A percentile compares a stretch with the other conserved stretches of the same genome.
Conservation (phyloP, 2,329 filamentous ascomycete species). For the Fusarium brachygibbosum region DNA sequence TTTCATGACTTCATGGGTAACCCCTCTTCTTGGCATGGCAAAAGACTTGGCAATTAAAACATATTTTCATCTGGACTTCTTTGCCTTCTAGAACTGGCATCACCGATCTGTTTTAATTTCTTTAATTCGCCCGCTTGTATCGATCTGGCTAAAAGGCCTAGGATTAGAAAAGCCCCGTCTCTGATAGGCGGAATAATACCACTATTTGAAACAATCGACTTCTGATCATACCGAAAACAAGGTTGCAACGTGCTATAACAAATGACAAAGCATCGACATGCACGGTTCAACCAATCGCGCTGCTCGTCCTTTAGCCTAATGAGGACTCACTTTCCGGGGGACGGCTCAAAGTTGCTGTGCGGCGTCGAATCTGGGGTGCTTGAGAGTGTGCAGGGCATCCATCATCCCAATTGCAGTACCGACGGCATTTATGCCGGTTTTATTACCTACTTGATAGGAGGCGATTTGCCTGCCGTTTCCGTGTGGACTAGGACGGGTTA, state of each 20-base stretch:
- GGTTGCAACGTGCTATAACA: constrained; percentile 1
- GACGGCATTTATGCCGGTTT: constrained; percentile 4
- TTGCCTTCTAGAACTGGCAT: constrained; percentile 3
- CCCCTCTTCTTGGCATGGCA: constrained; percentile 4
- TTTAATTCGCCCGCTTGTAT: constrained; percentile 28
- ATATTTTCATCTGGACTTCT: neutral
- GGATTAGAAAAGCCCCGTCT: rapidly evolving
- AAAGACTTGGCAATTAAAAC: constrained; percentile 1
- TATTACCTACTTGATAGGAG: neutral
- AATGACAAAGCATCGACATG: neutral
- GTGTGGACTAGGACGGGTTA: neutral
- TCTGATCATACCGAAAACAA: neutral
- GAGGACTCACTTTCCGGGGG: constrained; percentile 16
- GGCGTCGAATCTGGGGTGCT: constrained; percentile 20
- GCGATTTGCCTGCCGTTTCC: neutral
- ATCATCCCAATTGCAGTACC: neutral
- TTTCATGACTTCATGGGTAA: neutral
- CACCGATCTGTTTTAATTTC: constrained; percentile 10
- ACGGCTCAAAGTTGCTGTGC: neutral
- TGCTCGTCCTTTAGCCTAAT: constrained; percentile 18
- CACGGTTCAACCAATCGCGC: constrained; percentile 3
- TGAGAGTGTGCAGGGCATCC: neutral
- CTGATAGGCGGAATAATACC: constrained; percentile 21
- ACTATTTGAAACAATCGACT: constrained; percentile 5
- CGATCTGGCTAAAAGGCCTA: constrained; percentile 13